phyloP scores from a whole-genome alignment of 257 asterid genomes.

The Coffea eugenioides region DNA sequence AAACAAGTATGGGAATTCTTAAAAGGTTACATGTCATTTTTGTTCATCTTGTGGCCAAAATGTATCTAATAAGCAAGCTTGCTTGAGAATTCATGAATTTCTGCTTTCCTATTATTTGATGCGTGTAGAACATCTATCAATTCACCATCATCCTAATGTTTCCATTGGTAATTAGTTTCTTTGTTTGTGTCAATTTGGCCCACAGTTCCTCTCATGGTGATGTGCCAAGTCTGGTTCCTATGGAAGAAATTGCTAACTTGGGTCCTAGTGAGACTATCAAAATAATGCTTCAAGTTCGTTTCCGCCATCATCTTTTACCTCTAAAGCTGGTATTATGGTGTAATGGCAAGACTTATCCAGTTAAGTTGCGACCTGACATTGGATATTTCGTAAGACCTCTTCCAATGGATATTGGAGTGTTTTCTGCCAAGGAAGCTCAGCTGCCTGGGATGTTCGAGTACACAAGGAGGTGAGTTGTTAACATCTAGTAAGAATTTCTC shows the following conservation, averaged over 20 bases:
- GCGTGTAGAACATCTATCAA: neutral
- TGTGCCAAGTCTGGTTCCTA: constrained; percentile 51
- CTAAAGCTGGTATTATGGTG: constrained; percentile 71
- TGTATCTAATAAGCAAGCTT: neutral
- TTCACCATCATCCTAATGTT: neutral
- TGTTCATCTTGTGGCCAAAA: neutral
- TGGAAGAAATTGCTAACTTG: constrained; percentile 69
- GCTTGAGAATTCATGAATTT: neutral
- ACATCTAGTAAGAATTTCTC: neutral
- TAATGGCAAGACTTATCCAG: constrained; percentile 59
- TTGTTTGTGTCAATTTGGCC: constrained; percentile 24
- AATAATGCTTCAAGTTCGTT: constrained; percentile 68
- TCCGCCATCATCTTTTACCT: constrained; percentile 92
- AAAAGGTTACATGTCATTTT: neutral
- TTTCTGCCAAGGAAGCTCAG: constrained; percentile 68
- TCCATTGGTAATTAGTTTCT: neutral
- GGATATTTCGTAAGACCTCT: constrained; percentile 94
- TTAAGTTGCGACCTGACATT: constrained; percentile 87
- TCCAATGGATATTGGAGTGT: constrained; percentile 61
- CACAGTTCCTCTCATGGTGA: constrained; percentile 49
- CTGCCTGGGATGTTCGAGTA: constrained; percentile 93
- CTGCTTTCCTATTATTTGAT: neutral
- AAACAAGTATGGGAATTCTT: neutral
- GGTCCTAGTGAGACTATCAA: constrained; percentile 59
- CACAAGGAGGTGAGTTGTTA: constrained; percentile 66